Percentiles rank a stretch among this genome's conserved stretches.
Conservation (phyloP, 2,329 filamentous ascomycete genomes). For the Penicillium vulpinum region DNA sequence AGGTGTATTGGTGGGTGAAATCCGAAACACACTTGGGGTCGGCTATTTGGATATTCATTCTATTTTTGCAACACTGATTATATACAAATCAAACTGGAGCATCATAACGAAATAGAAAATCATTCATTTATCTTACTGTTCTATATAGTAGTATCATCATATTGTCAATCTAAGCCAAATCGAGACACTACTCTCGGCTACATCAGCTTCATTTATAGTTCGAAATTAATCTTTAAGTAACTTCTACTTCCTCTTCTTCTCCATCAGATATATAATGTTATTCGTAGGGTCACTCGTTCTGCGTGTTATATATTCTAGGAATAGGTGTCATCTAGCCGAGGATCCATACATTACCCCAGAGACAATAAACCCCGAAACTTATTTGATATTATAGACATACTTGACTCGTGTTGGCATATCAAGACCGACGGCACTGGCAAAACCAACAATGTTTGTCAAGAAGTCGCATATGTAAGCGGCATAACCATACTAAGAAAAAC, state of each 20-base stretch:
- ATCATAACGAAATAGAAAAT: neutral
- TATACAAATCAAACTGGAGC: neutral
- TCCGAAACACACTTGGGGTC: neutral
- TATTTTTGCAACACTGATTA: neutral
- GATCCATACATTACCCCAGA: constrained; percentile 64
- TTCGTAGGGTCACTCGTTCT: constrained; percentile 66
- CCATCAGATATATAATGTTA: constrained; percentile 15
- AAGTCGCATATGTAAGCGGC: constrained; percentile 76
- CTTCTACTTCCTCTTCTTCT: constrained; percentile 21
- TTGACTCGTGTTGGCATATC: constrained; percentile 70
- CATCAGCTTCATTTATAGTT: neutral
- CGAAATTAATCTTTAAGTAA: neutral
- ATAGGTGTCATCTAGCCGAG: constrained; percentile 69
- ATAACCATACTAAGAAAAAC: constrained; percentile 78
- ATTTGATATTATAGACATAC: constrained; percentile 85
- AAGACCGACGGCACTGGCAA: constrained; percentile 72
- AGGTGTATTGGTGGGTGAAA: neutral
- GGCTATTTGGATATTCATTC: neutral
- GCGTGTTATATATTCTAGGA: constrained; percentile 68
- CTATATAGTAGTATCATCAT: neutral
- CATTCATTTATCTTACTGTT: neutral
- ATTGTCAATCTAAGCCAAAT: neutral
- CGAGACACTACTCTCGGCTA: neutral
- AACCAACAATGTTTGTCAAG: constrained; percentile 82
- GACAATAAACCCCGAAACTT: constrained; percentile 78